These are phyloP conservation scores for Blastocystis hominis DNA, from an alignment of 352 stramenopile species.

Conservation along the genomic window DNA sequence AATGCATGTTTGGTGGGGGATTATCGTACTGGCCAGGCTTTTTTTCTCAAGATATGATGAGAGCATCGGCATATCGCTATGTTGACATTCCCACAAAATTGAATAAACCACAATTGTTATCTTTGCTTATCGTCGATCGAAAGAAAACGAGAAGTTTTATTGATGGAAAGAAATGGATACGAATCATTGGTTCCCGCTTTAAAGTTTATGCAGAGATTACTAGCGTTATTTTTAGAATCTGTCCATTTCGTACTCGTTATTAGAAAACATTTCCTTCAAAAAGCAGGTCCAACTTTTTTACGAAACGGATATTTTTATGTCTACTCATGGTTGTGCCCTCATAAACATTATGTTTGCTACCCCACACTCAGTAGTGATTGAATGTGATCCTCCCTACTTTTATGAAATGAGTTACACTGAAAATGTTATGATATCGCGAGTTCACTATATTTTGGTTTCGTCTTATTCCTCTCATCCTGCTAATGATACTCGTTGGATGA, in stretches of 20 bases:
- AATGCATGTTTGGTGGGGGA: not conserved
- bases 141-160: not conserved
- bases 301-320: constrained; percentile 25
- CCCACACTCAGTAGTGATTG: constrained; percentile 3
- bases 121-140: not conserved
- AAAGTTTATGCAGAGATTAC: no score
- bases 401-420: constrained; percentile 41
- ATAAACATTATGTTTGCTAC: constrained; percentile 19
- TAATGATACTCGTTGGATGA: not conserved
- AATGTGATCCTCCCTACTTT: constrained; percentile 38
- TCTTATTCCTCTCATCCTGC: not conserved
- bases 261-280: not conserved
- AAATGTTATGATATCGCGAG: not conserved
- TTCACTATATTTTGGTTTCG: constrained; percentile 32
- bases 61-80: constrained; percentile 4
- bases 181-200: not conserved
- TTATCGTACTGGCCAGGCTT: constrained; percentile 24
- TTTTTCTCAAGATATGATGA: constrained; percentile 27
- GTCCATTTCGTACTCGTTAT: not conserved
- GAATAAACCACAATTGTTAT: not conserved
- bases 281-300: constrained; percentile 27
- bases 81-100: not conserved
- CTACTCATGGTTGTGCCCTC: not conserved
- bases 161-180: not conserved
- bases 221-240: not conserved